A percentile compares a stretch with the other conserved stretches of the same genome.
phyloP scores from a whole-genome alignment of 192 early-diverging fungal species.

The Chytriomyces hyalinus region DNA sequence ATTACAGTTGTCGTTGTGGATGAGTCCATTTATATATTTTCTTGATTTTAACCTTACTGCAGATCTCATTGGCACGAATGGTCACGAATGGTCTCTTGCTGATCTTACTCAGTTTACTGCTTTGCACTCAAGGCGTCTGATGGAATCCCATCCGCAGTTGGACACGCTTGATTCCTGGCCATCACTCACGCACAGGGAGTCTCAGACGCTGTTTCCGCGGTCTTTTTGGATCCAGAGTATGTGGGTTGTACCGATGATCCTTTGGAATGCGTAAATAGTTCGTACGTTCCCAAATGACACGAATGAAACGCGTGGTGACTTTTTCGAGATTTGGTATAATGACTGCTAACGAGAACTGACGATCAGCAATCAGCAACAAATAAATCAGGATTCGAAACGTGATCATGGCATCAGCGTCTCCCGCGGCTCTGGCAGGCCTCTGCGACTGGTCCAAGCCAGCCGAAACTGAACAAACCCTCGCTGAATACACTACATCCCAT shows the following conservation, averaged over 20 bases:
- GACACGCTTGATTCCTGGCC: not conserved
- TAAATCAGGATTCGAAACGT: too few relatives aligned
- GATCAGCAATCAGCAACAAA: too few relatives aligned
- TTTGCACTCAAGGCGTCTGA: too few relatives aligned
- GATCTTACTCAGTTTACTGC: too few relatives aligned
- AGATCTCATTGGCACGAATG: not conserved
- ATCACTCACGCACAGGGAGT: not conserved
- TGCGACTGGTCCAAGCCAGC: constrained; percentile 5
- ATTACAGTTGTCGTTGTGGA: not conserved
- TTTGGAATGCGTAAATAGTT: not conserved
- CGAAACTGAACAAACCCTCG: not conserved
- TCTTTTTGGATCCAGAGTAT: not conserved
- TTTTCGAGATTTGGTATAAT: constrained; percentile 6
- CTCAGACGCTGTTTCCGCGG: not conserved
- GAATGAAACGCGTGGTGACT: not conserved
- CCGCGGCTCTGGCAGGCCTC: not conserved
- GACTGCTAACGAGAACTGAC: too few relatives aligned
- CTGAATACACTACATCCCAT: not conserved
- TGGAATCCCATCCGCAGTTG: not conserved
- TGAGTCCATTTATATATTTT: constrained; percentile 2
- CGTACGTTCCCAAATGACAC: not conserved
- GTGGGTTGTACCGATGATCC: too few relatives aligned
- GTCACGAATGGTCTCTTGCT: too few relatives aligned
- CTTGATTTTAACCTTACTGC: not conserved
- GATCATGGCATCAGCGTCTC: too few relatives aligned